Evolutionary conservation across 2,329 filamentous ascomycete genomes (phyloP), one percentile per base, ranked within the genome.

Genomic region (Fusarium anthophilum): DNA sequence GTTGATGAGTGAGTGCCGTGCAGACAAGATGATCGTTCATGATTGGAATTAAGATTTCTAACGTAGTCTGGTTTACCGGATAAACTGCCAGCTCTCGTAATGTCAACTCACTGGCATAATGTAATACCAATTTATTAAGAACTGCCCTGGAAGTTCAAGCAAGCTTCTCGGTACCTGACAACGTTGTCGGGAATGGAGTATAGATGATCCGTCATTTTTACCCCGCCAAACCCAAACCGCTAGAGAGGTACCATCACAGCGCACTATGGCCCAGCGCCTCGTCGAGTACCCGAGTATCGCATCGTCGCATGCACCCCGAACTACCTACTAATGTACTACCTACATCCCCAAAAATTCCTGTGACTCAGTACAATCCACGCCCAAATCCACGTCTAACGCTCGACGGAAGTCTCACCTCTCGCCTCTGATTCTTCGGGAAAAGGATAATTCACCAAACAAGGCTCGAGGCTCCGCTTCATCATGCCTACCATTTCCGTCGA

Each of bases 401-500:
- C 63, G 60, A 76, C 73, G 66, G 65, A 73, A 77, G 68, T 55
- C 69, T 65, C 64, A 54, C 47, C 58, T 66, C 30, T 66, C 50
- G 66, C 55, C 72, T 57, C 63, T 44, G 74, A 69, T 73, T 69
- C 66, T 59, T 68, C 48, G 30, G 65, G 64, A 72, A 72, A 78
- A 65, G 62, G 63, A 74, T 44, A 24, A 56, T 44, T 44, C 32
- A 35, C 55, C 13, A 61, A 62, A 41, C 43, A 44, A 77, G 75
- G 75, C 66, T 66, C 74, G 76, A 74, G 72, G 76, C 66, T 69
- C 69, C 66, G 62, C 79, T 77, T 81, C 81, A 83, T 66, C 76
- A 98, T 98, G 96, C 96, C 96, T 85, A 99, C 96, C 82, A 98
- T 99, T 79, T 89, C 92, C 78, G 95, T 98, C 79, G 94, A 98